Conservation (phyloP, 192 early-diverging fungal species). For the Linderina pennispora region DNA sequence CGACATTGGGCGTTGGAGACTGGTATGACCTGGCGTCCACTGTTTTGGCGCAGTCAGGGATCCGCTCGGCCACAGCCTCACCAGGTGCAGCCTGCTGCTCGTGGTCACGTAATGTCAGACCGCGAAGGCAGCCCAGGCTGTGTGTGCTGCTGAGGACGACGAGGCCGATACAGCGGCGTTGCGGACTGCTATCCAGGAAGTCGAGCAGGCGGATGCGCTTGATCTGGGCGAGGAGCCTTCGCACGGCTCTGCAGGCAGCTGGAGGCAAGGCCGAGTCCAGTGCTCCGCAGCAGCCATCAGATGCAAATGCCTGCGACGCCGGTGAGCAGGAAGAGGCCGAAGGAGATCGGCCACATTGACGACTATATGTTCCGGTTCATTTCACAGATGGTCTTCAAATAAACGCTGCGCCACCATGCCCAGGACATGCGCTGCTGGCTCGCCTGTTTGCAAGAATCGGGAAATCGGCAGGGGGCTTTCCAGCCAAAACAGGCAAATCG, state of each 20-base stretch:
- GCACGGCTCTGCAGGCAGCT: too few species aligned
- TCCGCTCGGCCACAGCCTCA: too few species aligned
- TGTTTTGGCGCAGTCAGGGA: slow-evolving; percentile 25
- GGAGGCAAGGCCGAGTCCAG: too few species aligned
- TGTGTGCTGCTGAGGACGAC: slow-evolving; percentile 24
- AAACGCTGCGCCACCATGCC: too few species aligned
- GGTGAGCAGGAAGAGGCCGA: slow-evolving; percentile 26
- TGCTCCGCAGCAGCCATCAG: not conserved
- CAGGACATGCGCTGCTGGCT: too few species aligned
- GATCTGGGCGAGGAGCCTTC: slow-evolving; percentile 21
- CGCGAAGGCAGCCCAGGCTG: slow-evolving; percentile 8
- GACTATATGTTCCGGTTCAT: slow-evolving; percentile 65
- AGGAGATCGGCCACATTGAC: slow-evolving; percentile 64
- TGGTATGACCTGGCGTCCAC: slow-evolving; percentile 34
- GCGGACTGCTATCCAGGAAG: slow-evolving; percentile 23
- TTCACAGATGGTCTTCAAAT: not conserved
- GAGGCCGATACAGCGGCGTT: slow-evolving; percentile 29
- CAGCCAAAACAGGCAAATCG: too few species aligned
- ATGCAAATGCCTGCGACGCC: not conserved
- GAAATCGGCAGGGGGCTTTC: too few species aligned
- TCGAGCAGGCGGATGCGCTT: slow-evolving; percentile 31
- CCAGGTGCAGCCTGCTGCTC: not conserved
- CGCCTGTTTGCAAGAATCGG: too few species aligned
- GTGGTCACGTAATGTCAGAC: slow-evolving; percentile 8
- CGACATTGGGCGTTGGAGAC: slow-evolving; percentile 17